Evolutionary conservation across 1,139 yeast genomes (phyloP).

Genomic region (Blastobotrys persicus): DNA sequence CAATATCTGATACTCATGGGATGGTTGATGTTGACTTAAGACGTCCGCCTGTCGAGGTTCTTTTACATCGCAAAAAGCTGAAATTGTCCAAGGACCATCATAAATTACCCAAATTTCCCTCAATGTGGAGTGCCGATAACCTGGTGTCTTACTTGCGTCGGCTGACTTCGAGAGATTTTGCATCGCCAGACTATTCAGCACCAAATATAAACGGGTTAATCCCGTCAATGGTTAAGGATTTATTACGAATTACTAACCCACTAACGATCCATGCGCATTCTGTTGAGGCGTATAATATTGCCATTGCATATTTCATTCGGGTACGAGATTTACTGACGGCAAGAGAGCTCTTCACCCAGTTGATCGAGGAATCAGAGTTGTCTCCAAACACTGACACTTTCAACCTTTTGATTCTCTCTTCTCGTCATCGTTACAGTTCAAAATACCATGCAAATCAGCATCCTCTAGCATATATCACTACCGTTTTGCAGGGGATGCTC

Average conservation of each 20-base stretch:
- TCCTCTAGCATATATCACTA: conserved; percentile 23
- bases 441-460: conserved; percentile 36
- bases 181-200: not conserved
- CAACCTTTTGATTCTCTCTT: conserved; percentile 39
- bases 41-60: conserved; percentile 1
- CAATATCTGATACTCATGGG: not conserved
- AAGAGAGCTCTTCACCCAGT: conserved; percentile 36
- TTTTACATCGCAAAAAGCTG: conserved; percentile 1
- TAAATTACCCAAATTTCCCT: conserved; percentile 3
- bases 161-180: conserved; percentile 5
- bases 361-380: conserved; percentile 31
- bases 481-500: conserved; percentile 37
- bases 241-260: conserved; percentile 43
- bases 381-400: conserved; percentile 44
- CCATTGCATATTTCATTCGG: conserved; percentile 42
- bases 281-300: conserved; percentile 43
- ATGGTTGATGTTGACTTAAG: not conserved
- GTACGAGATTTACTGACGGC: conserved; percentile 44
- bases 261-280: conserved; percentile 38
- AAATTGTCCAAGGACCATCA: not conserved
- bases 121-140: conserved; percentile 3
- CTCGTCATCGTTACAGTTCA: conserved; percentile 33
- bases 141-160: conserved; percentile 6
- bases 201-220: conserved; percentile 16
- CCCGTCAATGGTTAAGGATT: conserved; percentile 33